Evolutionary conservation across 78 protist genomes (phyloP).

Genomic region (Polysphondylium violaceum): DNA sequence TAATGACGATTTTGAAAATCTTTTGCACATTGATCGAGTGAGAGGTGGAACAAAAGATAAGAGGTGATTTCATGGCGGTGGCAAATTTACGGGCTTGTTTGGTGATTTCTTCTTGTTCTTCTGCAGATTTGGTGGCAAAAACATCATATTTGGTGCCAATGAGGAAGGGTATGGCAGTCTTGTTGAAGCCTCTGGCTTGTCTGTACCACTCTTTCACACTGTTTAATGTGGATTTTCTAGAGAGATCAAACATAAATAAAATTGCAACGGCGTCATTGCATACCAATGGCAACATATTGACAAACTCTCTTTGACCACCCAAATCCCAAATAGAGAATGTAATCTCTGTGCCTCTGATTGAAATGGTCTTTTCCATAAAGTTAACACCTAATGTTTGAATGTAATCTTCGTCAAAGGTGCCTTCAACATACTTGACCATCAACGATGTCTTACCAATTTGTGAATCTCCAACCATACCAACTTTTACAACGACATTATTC

Average conservation of each 20-base stretch:
- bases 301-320: constrained; percentile 97
- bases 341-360: constrained; percentile 91
- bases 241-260: constrained; percentile 98
- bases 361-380: constrained; percentile 97
- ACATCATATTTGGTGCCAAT: constrained; percentile 97
- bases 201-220: constrained; percentile 96
- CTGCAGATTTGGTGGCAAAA: constrained; percentile 84
- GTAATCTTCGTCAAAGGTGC: constrained; percentile 96
- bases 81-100: constrained; percentile 95
- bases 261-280: constrained; percentile 98
- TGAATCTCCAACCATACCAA: constrained; percentile 97
- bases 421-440: constrained; percentile 98
- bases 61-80: constrained; percentile 97
- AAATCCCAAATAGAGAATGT: constrained; percentile 98
- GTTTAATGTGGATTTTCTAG: constrained; percentile 93
- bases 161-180: constrained; percentile 94
- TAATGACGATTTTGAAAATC: constrained; percentile 94
- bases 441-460: constrained; percentile 97
- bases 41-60: constrained; percentile 94
- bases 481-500: constrained; percentile 93
- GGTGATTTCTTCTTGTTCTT: constrained; percentile 94
- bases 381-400: constrained; percentile 98
- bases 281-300: constrained; percentile 97
- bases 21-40: constrained; percentile 93
- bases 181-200: constrained; percentile 96